Percentiles rank a stretch among this genome's conserved stretches.
Evolutionary conservation across 495 filamentous ascomycete species (phyloP).

Genomic region (Clavariopsis aquatica): DNA sequence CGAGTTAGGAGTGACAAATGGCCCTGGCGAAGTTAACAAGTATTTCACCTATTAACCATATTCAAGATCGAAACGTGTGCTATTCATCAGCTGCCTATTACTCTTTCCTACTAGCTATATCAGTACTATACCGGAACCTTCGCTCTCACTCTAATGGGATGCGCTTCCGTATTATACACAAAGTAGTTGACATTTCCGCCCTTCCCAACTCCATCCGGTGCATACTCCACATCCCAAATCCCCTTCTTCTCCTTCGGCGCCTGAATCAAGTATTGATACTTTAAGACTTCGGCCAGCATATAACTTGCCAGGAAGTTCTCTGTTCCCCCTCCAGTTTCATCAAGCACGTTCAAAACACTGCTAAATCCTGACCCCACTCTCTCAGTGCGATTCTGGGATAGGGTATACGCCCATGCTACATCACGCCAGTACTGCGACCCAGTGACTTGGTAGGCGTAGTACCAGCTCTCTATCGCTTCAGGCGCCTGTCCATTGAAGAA

Average conservation of each 20-base stretch:
- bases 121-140: conserved; percentile 22
- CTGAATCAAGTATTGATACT: conserved; percentile 77
- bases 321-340: conserved; percentile 57
- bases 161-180: conserved; percentile 84
- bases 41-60: no score
- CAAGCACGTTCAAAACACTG: conserved; percentile 59
- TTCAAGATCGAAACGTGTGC: no score
- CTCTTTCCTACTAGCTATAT: no score
- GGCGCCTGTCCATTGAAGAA: conserved; percentile 69
- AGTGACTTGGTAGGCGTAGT: conserved; percentile 82
- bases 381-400: conserved; percentile 65
- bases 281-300: conserved; percentile 85
- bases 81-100: no score
- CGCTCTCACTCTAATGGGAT: conserved; percentile 62
- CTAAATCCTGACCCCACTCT: conserved; percentile 67
- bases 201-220: conserved; percentile 53
- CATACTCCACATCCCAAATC: conserved; percentile 42
- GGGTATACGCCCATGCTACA: conserved; percentile 83
- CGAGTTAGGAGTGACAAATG: no score
- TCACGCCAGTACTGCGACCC: conserved; percentile 56
- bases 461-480: conserved; percentile 83
- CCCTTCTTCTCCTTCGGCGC: conserved; percentile 61
- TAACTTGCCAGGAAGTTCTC: conserved; percentile 80
- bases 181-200: conserved; percentile 58
- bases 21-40: no score